Base-by-base conservation (phyloP, 805 yeast species). In the Komagataella pseudopastoris region DNA sequence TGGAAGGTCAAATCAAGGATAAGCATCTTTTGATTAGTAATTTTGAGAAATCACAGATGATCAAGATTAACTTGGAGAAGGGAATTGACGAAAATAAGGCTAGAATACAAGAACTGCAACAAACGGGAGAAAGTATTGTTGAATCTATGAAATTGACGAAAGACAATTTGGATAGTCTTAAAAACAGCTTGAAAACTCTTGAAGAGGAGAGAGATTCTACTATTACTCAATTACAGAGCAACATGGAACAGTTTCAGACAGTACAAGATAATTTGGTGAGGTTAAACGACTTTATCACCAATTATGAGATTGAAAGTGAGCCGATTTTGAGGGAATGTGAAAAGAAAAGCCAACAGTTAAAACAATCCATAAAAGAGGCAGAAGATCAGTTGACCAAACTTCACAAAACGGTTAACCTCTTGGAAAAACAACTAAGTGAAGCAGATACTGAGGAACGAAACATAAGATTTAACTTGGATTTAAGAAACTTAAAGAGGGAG, bases 391-490 rank as follows among this genome's bases (percentile, higher is more conserved):
- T 71, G 1, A 56, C 62, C 2, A 51, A 56, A 1, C 58, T 1
- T 4, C 43, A 47, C 16, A 50, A n/a, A 6, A 23, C 12, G 14
- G 18, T 18, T 17, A 62, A 63, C 44, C 60, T 55, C 7, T 64
- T 65, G 30, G 79, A 71, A 51, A 68, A 63, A 50, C 71, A 67
- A 49, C 58, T 81, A 1, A 68, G 66, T n/a, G 84, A 85, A 55
- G 75, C 85, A 1, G 74, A 75, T 36, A 76, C 74, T 50, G 77
- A 80, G 49, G 81, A 83, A 57, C 76, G 88, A 30, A 80, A 79
- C 52, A 67, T 88, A 6, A 68, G 77, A 43, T 81, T 83, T 47
- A 87, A 85, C 54, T 58, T 87, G 39, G 87, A 83, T 54, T 68
- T 81, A 12, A 63, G 83, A 10, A 67, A 68, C 5, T 59, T 80